Evolutionary conservation across 129 eudicot species (phyloP), one percentile per base, ranked within the genome.

Genomic region (Chrysanthemum seticuspe): DNA sequence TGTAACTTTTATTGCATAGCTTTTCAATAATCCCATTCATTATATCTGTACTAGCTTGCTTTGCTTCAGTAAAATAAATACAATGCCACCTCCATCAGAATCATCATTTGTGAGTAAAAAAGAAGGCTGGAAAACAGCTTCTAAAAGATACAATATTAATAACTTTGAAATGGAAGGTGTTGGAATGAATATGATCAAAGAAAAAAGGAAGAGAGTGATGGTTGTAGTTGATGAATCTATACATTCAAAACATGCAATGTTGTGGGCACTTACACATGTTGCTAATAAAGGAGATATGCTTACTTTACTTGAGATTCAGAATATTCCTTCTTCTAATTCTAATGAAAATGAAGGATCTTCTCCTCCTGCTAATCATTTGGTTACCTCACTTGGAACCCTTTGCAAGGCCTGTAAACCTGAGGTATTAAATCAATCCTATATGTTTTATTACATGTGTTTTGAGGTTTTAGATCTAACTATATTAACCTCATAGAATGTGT

Each of bases 191-290:
- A 40, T 40, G 47, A 40, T 84, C 52, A 45, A 81, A 74, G 87
- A 74, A 53, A 74, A 69, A 83, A 85, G 85, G 82, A 94, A 94
- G 56, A 85, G 98, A 73, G 97, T 94, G 1, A 94, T 94, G 97
- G 96, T 90, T 50, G 87, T 94, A 3, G 92, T 94, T 40, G 98
- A 94, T 79, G 77, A 94, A 54, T 73, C 96, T 51, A 55, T 87
- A 4, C 91, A 91, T 47, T 85, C 98, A 0, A 94, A 86, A 40
- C 93, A 94, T 71, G 98, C 98, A 1, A 87, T 94, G 98, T 72
- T 94, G 75, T 93, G 98, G 98, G 98, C 98, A 0, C 86, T 94
- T 11, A 90, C 98, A 19, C 98, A 94, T 90, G 89, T 93, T 2
- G 65, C 98, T 4, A 89, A 90, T 23, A 90, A 93, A 76, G 91